Percentiles rank a stretch among this genome's conserved stretches.
phyloP scores from a whole-genome alignment of 192 early-diverging fungal genomes.

The Rhizophlyctis rosea region DNA sequence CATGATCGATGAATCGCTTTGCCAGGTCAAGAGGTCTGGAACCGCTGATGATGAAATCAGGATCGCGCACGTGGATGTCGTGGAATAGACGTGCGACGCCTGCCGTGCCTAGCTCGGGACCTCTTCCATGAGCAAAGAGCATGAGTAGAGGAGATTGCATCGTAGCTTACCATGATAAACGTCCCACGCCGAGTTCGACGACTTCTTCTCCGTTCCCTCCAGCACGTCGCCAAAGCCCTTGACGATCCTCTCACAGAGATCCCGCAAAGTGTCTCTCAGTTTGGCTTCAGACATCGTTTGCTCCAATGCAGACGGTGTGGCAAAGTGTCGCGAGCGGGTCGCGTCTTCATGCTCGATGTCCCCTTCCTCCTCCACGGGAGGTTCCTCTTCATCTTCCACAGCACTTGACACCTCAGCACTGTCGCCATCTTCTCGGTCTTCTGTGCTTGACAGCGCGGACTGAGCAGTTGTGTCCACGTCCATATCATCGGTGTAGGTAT shows the following conservation, averaged over 20 bases:
- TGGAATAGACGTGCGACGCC: background rate
- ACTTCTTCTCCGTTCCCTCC: background rate
- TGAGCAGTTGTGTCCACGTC: no score
- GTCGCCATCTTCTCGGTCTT: no score
- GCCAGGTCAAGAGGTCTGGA: conserved; percentile 3
- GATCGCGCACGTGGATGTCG: background rate
- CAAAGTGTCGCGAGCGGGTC: background rate
- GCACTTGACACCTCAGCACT: no score
- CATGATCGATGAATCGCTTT: conserved; percentile 17
- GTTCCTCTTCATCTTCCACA: no score
- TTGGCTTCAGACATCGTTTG: background rate
- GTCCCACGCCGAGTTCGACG: no score
- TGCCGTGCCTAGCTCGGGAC: background rate
- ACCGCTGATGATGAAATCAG: background rate
- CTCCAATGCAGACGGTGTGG: background rate
- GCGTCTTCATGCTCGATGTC: no score
- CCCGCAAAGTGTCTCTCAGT: background rate
- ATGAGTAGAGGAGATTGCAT: background rate
- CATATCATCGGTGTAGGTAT: no score
- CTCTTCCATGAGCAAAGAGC: background rate
- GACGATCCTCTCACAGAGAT: background rate
- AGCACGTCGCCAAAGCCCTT: background rate
- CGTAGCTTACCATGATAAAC: background rate
- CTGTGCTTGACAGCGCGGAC: no score
- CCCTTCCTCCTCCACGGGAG: no score